Base-by-base conservation (phyloP, 768 basidiomycete genomes). In the Suillus lakei region DNA sequence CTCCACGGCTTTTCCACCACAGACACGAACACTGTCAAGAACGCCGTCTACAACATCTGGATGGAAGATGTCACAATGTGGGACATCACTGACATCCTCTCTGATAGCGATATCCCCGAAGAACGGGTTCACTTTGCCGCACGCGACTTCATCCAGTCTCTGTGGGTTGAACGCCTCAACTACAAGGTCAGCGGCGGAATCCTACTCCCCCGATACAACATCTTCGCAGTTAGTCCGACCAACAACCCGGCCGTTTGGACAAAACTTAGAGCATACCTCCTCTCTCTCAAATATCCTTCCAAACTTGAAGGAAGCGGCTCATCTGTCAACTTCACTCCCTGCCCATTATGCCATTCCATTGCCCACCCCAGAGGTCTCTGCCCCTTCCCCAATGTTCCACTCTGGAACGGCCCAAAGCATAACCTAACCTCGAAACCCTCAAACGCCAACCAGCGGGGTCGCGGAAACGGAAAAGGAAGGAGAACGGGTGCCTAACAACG, bases 51-150 rank as follows among this genome's bases (percentile, higher is more conserved):
- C n/a, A n/a, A n/a, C n/a, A n/a, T n/a, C n/a, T n/a, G n/a, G n/a
- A n/a, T n/a, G n/a, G n/a, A n/a, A n/a, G n/a, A n/a, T n/a, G n/a
- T n/a, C n/a, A n/a, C n/a, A n/a, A n/a, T n/a, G n/a, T n/a, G n/a
- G n/a, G n/a, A n/a, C n/a, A n/a, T n/a, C n/a, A n/a, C n/a, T n/a
- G n/a, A n/a, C n/a, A n/a, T n/a, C n/a, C n/a, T n/a, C n/a, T n/a
- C n/a, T n/a, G n/a, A n/a, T n/a, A n/a, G n/a, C n/a, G n/a, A n/a
- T n/a, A 41, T 48, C 5, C 12, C 46, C 0, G n/a, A 48, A 13
- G 23, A 48, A 0, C 1, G 6, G 3, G 5, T 13, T 2, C n/a
- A 48, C 23, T 0, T 5, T 2, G 12, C 12, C 2, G 5, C 12
- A 0, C 1, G 12, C 5, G 12, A 48, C n/a, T 48, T 48, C 3